Percentiles rank a stretch among this genome's conserved stretches.
Conservation (phyloP, 371 early-diverging fungal genomes). For the Parasitella parasitica region DNA sequence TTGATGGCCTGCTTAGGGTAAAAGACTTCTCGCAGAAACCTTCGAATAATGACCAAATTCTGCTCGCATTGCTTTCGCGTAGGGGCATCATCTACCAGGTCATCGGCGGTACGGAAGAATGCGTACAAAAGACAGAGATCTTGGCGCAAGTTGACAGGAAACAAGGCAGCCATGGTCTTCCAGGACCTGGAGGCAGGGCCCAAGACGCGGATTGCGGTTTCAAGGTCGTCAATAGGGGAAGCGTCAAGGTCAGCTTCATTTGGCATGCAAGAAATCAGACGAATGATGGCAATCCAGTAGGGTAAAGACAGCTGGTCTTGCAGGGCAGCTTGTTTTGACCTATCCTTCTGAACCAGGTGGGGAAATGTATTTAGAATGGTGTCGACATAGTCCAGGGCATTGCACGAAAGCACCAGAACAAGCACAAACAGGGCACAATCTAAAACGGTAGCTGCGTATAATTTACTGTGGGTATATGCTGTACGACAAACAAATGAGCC, state of each 20-base stretch:
- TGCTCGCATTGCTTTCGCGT: slow-evolving; percentile 19
- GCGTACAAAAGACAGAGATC: slow-evolving; percentile 55
- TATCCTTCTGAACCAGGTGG: slow-evolving; percentile 15
- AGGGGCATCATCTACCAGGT: slow-evolving; percentile 50
- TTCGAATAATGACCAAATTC: slow-evolving; percentile 30
- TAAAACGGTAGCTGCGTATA: slow-evolving; percentile 24
- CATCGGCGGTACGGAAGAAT: slow-evolving; percentile 59
- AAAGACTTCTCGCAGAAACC: slow-evolving; percentile 26
- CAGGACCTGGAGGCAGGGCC: slow-evolving; percentile 50
- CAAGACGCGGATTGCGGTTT: slow-evolving; percentile 26
- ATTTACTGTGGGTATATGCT: slow-evolving; percentile 9
- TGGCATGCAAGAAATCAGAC: slow-evolving; percentile 17
- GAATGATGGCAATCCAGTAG: slow-evolving; percentile 25
- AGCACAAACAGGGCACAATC: slow-evolving; percentile 42
- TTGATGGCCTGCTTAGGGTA: neutral
- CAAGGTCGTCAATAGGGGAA: slow-evolving; percentile 30
- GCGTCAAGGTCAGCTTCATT: slow-evolving; percentile 27
- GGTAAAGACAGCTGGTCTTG: slow-evolving; percentile 19
- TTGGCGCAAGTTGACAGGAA: slow-evolving; percentile 47
- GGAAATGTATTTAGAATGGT: slow-evolving; percentile 38
- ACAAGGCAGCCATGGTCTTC: slow-evolving; percentile 51
- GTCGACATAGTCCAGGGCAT: slow-evolving; percentile 44
- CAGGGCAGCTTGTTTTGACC: slow-evolving; percentile 12
- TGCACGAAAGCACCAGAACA: slow-evolving; percentile 37
- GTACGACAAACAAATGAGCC: slow-evolving; percentile 29